These are phyloP conservation scores for Backusella macrospora DNA, from an alignment of 192 early-diverging fungal genomes.

Conservation along the genomic window DNA sequence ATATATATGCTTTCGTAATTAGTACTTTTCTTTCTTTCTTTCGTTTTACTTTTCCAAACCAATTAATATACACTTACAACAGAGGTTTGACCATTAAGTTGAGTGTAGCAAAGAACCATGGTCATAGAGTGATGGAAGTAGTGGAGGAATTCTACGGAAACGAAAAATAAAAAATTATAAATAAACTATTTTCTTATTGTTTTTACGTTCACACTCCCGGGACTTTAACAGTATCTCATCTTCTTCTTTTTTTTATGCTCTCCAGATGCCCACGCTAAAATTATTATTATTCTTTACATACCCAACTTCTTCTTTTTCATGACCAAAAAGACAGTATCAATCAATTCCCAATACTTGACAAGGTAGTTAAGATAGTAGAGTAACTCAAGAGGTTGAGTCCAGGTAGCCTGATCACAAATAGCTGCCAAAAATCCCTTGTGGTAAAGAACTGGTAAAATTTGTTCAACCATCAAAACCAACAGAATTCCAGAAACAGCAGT, in stretches of 20 bases:
- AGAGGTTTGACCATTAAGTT: conserved; percentile 70
- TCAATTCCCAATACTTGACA: conserved; percentile 87
- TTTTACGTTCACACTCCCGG: too few relatives aligned
- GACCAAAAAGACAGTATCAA: conserved; percentile 85
- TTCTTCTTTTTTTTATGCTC: not conserved
- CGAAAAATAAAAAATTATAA: conserved; percentile 3
- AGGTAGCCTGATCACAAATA: conserved; percentile 66
- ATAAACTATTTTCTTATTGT: not conserved
- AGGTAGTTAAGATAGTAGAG: conserved; percentile 90
- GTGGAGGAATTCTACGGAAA: conserved; percentile 76
- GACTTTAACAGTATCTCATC: not conserved
- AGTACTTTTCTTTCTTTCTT: not conserved
- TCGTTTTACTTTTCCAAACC: not conserved
- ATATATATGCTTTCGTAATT: not conserved
- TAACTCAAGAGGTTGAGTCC: conserved; percentile 76
- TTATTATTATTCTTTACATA: conserved; percentile 19
- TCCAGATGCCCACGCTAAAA: not conserved
- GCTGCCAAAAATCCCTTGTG: conserved; percentile 69
- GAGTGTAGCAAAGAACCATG: conserved; percentile 81
- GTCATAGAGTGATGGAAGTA: conserved; percentile 92
- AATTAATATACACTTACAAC: conserved; percentile 59
- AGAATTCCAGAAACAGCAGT: conserved; percentile 66
- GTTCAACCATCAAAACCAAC: conserved; percentile 71
- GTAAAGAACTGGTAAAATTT: conserved; percentile 68
- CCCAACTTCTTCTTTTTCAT: conserved; percentile 78